Conservation (phyloP, 257 asterid genomes). For the Solanum tarapatanum region DNA sequence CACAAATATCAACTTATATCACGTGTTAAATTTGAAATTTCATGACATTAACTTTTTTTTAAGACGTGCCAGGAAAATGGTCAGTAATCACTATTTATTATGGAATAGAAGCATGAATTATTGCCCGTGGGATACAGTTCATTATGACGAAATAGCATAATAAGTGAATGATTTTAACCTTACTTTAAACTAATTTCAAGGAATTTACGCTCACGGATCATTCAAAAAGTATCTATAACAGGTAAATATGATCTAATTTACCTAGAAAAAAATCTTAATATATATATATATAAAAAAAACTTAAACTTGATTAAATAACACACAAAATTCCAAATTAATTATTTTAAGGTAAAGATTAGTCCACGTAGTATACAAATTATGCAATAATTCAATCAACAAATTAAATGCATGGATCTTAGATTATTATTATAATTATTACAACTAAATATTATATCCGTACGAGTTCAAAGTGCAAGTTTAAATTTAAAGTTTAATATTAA, state of each 20-base stretch:
- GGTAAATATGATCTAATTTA: neutral
- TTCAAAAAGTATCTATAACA: neutral
- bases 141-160: no score
- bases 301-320: neutral
- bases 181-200: no score
- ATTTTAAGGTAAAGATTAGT: neutral
- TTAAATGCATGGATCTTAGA: neutral
- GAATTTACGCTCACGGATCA: neutral
- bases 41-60: neutral
- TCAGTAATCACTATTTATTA: neutral
- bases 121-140: neutral
- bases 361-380: neutral
- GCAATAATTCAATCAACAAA: neutral
- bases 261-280: neutral
- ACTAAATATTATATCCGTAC: neutral
- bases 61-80: neutral
- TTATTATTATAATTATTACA: neutral
- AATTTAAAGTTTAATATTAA: neutral
- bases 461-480: neutral
- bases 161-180: no score
- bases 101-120: fast-evolving
- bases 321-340: neutral
- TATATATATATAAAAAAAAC: neutral
- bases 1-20: fast-evolving
- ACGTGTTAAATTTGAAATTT: neutral